Evolutionary conservation across 2,329 filamentous ascomycete genomes (phyloP).

Genomic region (Didymosphaeria variabile): DNA sequence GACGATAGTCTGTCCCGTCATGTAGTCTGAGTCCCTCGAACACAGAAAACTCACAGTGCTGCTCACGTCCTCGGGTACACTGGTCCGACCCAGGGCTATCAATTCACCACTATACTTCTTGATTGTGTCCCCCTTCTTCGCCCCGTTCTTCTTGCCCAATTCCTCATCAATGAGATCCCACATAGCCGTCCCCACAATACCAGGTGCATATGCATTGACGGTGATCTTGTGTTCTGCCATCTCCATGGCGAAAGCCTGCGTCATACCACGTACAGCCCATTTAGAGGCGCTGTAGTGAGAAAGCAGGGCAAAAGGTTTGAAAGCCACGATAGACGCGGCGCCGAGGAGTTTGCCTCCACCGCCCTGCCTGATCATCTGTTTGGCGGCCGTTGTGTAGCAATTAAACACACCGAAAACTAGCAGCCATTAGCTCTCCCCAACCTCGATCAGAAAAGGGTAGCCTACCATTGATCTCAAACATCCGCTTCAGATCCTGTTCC

Average conservation of each 20-base stretch:
- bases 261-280: slow-evolving; percentile 72
- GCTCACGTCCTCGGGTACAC: slow-evolving; percentile 70
- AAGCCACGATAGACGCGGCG: slow-evolving; percentile 63
- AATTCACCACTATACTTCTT: slow-evolving; percentile 63
- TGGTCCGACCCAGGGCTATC: slow-evolving; percentile 66
- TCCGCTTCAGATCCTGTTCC: slow-evolving; percentile 64
- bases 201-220: slow-evolving; percentile 72
- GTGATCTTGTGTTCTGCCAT: slow-evolving; percentile 71
- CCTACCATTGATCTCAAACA: slow-evolving; percentile 68
- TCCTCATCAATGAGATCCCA: slow-evolving; percentile 74
- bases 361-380: slow-evolving; percentile 71
- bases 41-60: slow-evolving; percentile 70
- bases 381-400: slow-evolving; percentile 70
- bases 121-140: slow-evolving; percentile 63
- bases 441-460: background rate
- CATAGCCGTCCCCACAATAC: slow-evolving; percentile 73
- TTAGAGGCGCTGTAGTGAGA: slow-evolving; percentile 72
- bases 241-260: slow-evolving; percentile 72
- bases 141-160: slow-evolving; percentile 61
- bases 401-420: slow-evolving; percentile 69
- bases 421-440: slow-evolving; percentile 3
- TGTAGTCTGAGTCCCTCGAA: slow-evolving; percentile 67
- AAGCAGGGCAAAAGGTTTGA: slow-evolving; percentile 67
- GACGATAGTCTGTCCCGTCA: slow-evolving; percentile 72
- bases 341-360: slow-evolving; percentile 60